Conservation (phyloP, 805 yeast species). For the Candida silvicultrix region DNA sequence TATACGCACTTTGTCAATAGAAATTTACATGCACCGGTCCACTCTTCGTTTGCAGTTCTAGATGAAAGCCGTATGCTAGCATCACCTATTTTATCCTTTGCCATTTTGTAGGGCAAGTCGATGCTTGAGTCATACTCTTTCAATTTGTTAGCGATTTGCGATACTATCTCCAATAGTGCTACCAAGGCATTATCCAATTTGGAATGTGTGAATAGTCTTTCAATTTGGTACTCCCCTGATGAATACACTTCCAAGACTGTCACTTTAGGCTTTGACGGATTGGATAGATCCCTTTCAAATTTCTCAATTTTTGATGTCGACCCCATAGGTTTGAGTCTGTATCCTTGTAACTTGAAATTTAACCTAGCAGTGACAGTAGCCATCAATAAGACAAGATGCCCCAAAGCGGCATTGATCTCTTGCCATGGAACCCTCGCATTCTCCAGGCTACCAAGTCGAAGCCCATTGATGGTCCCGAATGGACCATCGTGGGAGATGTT, state of each 20-base stretch:
- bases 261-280: slow-evolving; percentile 27
- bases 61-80: slow-evolving; percentile 66
- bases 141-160: slow-evolving; percentile 23
- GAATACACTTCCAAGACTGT: slow-evolving; percentile 44
- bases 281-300: slow-evolving; percentile 30
- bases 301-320: slow-evolving; percentile 74
- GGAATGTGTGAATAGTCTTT: slow-evolving; percentile 66
- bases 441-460: slow-evolving; percentile 67
- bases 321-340: slow-evolving; percentile 74
- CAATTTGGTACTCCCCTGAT: slow-evolving; percentile 67
- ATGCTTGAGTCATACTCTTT: slow-evolving; percentile 43
- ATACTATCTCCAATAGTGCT: slow-evolving; percentile 59
- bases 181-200: slow-evolving; percentile 78
- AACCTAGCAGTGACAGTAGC: slow-evolving; percentile 57
- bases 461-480: slow-evolving; percentile 83
- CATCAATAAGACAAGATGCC: slow-evolving; percentile 69
- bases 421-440: slow-evolving; percentile 72
- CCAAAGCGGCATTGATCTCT: slow-evolving; percentile 87
- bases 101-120: slow-evolving; percentile 70
- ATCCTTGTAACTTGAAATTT: slow-evolving; percentile 47
- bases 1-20: slow-evolving; percentile 49
- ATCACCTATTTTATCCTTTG: slow-evolving; percentile 70
- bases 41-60: slow-evolving; percentile 58
- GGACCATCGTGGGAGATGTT: slow-evolving; percentile 78
- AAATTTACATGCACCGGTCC: slow-evolving; percentile 88